Evolutionary conservation across 1,139 yeast species (phyloP).

Genomic region (Sugiyamaella sp.): DNA sequence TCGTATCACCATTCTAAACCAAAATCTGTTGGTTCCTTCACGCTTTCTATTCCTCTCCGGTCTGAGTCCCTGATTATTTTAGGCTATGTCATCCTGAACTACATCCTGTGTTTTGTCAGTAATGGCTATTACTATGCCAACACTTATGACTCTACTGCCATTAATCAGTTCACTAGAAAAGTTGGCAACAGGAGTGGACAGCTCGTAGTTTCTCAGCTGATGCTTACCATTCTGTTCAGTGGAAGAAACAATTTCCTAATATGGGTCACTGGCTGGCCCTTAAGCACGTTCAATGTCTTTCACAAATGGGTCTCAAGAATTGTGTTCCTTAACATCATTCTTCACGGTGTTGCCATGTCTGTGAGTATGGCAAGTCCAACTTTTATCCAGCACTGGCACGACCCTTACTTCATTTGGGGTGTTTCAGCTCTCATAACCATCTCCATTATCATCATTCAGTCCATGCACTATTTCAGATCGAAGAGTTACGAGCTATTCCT

Average conservation of each 20-base stretch:
- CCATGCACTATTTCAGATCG: conserved; percentile 56
- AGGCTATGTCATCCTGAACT: conserved; percentile 49
- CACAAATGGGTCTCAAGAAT: conserved; percentile 71
- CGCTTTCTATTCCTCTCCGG: conserved; percentile 60
- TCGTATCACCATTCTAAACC: conserved; percentile 49
- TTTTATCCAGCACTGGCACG: conserved; percentile 29
- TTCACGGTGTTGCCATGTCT: conserved; percentile 39
- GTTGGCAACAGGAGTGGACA: conserved; percentile 65
- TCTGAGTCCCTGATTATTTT: conserved; percentile 53
- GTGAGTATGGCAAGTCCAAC: conserved; percentile 18
- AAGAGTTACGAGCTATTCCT: conserved; percentile 66
- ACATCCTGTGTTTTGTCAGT: conserved; percentile 45
- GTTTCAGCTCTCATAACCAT: conserved; percentile 50
- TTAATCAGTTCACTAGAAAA: conserved; percentile 51
- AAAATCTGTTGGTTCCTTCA: conserved; percentile 36
- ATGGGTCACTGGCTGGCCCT: conserved; percentile 67
- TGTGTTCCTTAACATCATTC: conserved; percentile 49
- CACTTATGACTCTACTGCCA: conserved; percentile 41
- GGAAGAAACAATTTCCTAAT: conserved; percentile 70
- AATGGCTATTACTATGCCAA: conserved; percentile 48
- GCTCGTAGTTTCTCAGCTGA: conserved; percentile 52
- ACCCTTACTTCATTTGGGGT: conserved; percentile 54
- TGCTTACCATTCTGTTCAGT: conserved; percentile 57
- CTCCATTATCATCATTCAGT: conserved; percentile 50
- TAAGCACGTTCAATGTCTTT: conserved; percentile 59